Evolutionary conservation across 2,329 filamentous ascomycete species (phyloP).

Genomic region (Talaromyces sp.): DNA sequence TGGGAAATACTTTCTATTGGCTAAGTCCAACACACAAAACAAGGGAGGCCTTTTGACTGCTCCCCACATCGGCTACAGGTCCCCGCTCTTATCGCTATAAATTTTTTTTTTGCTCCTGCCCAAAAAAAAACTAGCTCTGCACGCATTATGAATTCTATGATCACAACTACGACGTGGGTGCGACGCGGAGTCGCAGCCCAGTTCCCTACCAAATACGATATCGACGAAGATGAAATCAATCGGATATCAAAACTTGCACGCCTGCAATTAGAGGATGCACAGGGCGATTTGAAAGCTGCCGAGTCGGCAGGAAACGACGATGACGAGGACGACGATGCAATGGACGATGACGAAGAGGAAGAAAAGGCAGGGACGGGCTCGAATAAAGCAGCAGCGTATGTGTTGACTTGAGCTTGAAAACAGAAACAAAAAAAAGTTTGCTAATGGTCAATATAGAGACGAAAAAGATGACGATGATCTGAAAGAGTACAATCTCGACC

Average conservation of each 20-base stretch:
- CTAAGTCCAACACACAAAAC: background rate
- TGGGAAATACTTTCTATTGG: background rate
- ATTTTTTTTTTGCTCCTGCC: constrained; percentile 3
- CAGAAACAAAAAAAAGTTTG: background rate
- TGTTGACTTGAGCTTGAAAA: background rate
- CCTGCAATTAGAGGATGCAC: constrained; percentile 84
- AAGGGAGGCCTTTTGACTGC: background rate
- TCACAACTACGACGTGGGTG: constrained; percentile 72
- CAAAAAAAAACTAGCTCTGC: background rate
- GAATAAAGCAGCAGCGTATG: background rate
- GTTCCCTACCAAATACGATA: constrained; percentile 69
- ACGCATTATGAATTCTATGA: constrained; percentile 54
- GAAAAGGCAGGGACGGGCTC: constrained; percentile 14
- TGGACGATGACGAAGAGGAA: constrained; percentile 18
- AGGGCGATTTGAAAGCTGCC: constrained; percentile 76
- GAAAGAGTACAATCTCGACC: constrained; percentile 91
- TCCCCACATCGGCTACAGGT: background rate
- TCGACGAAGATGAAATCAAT: constrained; percentile 71
- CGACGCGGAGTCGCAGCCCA: constrained; percentile 71
- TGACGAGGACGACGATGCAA: constrained; percentile 34
- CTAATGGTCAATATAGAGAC: constrained; percentile 1
- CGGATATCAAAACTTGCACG: constrained; percentile 71
- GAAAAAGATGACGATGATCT: constrained; percentile 73
- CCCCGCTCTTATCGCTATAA: constrained; percentile 7
- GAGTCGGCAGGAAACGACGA: constrained; percentile 43